A percentile compares a stretch with the other conserved stretches of the same genome.
Conservation (phyloP, 2,329 filamentous ascomycete genomes). For the Paraconiothyrium sp. region DNA sequence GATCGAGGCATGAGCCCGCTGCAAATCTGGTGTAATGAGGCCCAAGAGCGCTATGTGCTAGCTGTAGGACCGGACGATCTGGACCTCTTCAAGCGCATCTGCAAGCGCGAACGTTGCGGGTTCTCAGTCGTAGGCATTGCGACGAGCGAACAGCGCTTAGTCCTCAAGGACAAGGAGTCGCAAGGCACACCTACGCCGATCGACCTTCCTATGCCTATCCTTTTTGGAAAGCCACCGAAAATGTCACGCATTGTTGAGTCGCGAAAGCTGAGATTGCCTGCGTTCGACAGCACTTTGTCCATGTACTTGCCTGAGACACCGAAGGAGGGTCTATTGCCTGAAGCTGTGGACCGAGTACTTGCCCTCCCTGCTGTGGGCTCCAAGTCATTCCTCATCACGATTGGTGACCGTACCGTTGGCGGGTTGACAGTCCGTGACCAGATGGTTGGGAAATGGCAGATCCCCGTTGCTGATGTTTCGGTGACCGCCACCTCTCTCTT, state of each 20-base stretch:
- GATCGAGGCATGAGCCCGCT: slow-evolving; percentile 93
- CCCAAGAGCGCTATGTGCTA: slow-evolving; percentile 95
- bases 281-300: slow-evolving; percentile 79
- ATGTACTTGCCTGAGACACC: slow-evolving; percentile 69
- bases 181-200: slow-evolving; percentile 79
- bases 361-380: slow-evolving; percentile 91
- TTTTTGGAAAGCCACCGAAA: slow-evolving; percentile 89
- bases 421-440: slow-evolving; percentile 90
- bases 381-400: slow-evolving; percentile 96
- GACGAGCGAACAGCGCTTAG: slow-evolving; percentile 74
- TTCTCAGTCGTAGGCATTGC: slow-evolving; percentile 91
- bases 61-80: slow-evolving; percentile 83
- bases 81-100: slow-evolving; percentile 75
- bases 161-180: slow-evolving; percentile 84
- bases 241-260: slow-evolving; percentile 79
- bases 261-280: slow-evolving; percentile 71
- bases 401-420: slow-evolving; percentile 90
- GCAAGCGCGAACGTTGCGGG: slow-evolving; percentile 84
- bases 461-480: slow-evolving; percentile 90
- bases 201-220: slow-evolving; percentile 85
- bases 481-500: slow-evolving; percentile 87
- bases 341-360: slow-evolving; percentile 84
- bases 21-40: slow-evolving; percentile 98
- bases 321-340: slow-evolving; percentile 63
- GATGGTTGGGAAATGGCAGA: slow-evolving; percentile 97